Conservation (phyloP, 805 yeast species). For the Yarrowia porcina region DNA sequence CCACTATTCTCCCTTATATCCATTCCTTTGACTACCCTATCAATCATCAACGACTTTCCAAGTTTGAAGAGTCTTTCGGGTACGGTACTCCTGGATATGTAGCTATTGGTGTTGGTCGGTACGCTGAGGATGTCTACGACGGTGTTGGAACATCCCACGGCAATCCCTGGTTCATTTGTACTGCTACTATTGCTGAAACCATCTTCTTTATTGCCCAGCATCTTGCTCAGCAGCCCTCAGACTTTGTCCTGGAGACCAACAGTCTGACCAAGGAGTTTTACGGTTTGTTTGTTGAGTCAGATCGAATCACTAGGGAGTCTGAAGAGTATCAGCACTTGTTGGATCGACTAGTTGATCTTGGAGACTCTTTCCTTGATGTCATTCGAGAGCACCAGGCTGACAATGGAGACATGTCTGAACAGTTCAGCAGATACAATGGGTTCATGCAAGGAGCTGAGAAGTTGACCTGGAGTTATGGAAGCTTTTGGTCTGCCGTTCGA, state of each 20-base stretch:
- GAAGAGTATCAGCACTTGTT: slow-evolving; percentile 28
- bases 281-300: slow-evolving; percentile 35
- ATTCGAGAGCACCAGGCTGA: slow-evolving; percentile 49
- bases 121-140: slow-evolving; percentile 88
- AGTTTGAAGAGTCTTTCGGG: slow-evolving; percentile 28
- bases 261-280: slow-evolving; percentile 28
- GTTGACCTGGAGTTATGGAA: slow-evolving; percentile 87
- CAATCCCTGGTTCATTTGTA: slow-evolving; percentile 84
- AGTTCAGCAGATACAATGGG: slow-evolving; percentile 76
- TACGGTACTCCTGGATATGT: slow-evolving; percentile 9
- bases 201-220: slow-evolving; percentile 36
- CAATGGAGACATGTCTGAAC: slow-evolving; percentile 81
- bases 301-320: neutral
- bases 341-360: slow-evolving; percentile 38
- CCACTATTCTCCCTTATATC: slow-evolving; percentile 55
- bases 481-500: slow-evolving; percentile 61
- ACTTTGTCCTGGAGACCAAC: slow-evolving; percentile 27
- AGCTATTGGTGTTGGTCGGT: slow-evolving; percentile 59
- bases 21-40: slow-evolving; percentile 67
- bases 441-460: slow-evolving; percentile 83
- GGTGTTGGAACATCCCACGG: slow-evolving; percentile 72
- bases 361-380: slow-evolving; percentile 50
- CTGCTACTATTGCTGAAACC: slow-evolving; percentile 39
- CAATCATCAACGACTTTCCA: slow-evolving; percentile 42
- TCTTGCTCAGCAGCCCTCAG: slow-evolving; percentile 29